A percentile compares a stretch with the other conserved stretches of the same genome.
Evolutionary conservation across 31 red algal genomes (phyloP).

Genomic region (Pterothamnion heteromorphum): DNA sequence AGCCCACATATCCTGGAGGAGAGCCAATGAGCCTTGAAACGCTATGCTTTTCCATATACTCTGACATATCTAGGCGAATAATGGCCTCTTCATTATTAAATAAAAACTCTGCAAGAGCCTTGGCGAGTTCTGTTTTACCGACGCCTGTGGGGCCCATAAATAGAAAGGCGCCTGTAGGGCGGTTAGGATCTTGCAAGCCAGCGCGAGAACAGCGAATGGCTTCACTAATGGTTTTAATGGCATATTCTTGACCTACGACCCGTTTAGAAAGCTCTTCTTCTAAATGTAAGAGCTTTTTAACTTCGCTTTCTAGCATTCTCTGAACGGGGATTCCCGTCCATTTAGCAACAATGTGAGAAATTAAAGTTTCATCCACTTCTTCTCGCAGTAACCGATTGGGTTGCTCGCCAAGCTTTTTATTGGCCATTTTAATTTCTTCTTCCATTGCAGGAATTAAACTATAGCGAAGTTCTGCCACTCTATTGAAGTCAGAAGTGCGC

Average conservation of each 20-base stretch:
- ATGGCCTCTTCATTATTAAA: slow-evolving; percentile 86
- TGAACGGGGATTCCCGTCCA: slow-evolving; percentile 93
- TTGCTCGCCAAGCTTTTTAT: not conserved
- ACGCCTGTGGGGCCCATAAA: slow-evolving; percentile 92
- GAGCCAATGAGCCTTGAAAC: slow-evolving; percentile 86
- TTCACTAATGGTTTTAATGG: slow-evolving; percentile 74
- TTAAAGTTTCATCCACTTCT: slow-evolving; percentile 70
- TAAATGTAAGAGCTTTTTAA: slow-evolving; percentile 72
- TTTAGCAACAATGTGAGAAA: slow-evolving; percentile 78
- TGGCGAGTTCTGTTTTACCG: slow-evolving; percentile 91
- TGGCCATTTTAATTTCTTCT: not conserved
- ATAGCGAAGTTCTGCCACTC: slow-evolving; percentile 83
- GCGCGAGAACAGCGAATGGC: slow-evolving; percentile 91
- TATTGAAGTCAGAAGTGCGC: slow-evolving; percentile 80
- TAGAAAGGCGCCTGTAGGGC: slow-evolving; percentile 78
- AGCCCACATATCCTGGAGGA: slow-evolving; percentile 96
- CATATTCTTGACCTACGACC: slow-evolving; percentile 89
- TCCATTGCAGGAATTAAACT: too few relatives aligned
- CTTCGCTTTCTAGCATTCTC: slow-evolving; percentile 75
- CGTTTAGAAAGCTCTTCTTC: slow-evolving; percentile 68
- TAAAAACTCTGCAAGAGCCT: slow-evolving; percentile 85
- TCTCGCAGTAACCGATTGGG: not conserved
- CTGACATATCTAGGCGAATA: slow-evolving; percentile 94
- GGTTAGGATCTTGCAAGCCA: slow-evolving; percentile 75
- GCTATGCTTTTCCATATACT: slow-evolving; percentile 89